A percentile compares a stretch with the other conserved stretches of the same genome.
These are phyloP conservation scores for Chrysanthemum lavandulifolium DNA, from an alignment of 129 eudicot genomes.

Conservation along the genomic window DNA sequence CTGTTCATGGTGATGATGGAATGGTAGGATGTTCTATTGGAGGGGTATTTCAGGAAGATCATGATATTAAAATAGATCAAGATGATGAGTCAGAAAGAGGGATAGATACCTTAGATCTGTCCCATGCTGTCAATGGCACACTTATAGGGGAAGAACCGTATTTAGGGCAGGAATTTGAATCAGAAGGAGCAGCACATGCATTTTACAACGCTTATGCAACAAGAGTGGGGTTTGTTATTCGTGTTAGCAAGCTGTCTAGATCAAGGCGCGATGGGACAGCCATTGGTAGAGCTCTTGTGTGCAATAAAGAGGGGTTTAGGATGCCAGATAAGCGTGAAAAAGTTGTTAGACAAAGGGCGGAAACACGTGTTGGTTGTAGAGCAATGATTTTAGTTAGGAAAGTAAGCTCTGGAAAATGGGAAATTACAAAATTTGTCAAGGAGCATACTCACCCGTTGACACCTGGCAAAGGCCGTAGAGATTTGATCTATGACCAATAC, in stretches of 20 bases:
- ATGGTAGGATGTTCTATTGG: conserved; percentile 66
- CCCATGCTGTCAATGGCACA: conserved; percentile 37
- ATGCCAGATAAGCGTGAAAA: conserved; percentile 87
- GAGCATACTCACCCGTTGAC: conserved; percentile 80
- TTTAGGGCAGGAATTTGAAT: conserved; percentile 79
- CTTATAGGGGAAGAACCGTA: conserved; percentile 63
- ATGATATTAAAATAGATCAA: conserved; percentile 50
- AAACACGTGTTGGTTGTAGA: conserved; percentile 90
- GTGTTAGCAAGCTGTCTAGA: conserved; percentile 88
- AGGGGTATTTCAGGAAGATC: conserved; percentile 45
- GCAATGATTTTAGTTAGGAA: conserved; percentile 90
- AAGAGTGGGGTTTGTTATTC: conserved; percentile 68
- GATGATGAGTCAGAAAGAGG: conserved; percentile 48
- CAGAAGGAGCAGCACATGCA: conserved; percentile 92
- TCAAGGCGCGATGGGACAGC: conserved; percentile 92
- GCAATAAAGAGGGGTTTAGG: conserved; percentile 89
- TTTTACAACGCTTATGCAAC: conserved; percentile 83
- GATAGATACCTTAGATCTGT: conserved; percentile 33
- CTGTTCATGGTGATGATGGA: conserved; percentile 39
- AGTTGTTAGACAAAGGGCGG: conserved; percentile 79
- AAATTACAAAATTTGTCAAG: conserved; percentile 76
- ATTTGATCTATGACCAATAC: conserved; percentile 67
- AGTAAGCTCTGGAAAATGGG: conserved; percentile 77
- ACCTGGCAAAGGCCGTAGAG: conserved; percentile 86
- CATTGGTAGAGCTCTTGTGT: conserved; percentile 83